Conservation (phyloP, 202 grass and related monocot species). For the Schoenoplectus triqueter region DNA sequence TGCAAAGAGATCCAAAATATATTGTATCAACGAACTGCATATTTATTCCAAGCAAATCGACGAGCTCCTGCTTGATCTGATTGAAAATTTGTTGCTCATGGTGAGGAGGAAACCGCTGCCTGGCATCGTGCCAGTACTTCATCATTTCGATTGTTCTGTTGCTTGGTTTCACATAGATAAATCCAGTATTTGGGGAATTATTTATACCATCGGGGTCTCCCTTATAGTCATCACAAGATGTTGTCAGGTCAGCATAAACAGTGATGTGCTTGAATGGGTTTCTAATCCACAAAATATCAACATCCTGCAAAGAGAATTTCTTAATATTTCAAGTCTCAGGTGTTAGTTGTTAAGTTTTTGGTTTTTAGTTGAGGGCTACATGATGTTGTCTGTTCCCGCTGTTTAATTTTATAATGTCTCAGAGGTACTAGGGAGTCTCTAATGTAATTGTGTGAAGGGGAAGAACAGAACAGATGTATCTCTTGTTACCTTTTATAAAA, state of each 20-base stretch:
- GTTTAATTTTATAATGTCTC: too few relatives aligned
- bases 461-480: too few relatives aligned
- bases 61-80: conserved; percentile 52
- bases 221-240: conserved; percentile 55
- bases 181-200: conserved; percentile 63
- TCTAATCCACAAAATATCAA: conserved; percentile 77
- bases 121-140: conserved; percentile 49
- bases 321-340: too few relatives aligned
- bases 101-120: conserved; percentile 35
- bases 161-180: conserved; percentile 58
- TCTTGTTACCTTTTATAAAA: too few relatives aligned
- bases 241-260: conserved; percentile 47
- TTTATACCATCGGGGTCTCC: conserved; percentile 52
- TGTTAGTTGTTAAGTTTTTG: too few relatives aligned
- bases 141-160: conserved; percentile 47
- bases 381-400: too few relatives aligned
- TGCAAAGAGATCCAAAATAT: conserved; percentile 54
- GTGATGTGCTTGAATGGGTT: conserved; percentile 65
- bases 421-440: too few relatives aligned
- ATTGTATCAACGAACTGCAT: conserved; percentile 50
- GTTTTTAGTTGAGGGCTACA: too few relatives aligned
- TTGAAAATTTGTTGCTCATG: conserved; percentile 61
- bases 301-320: conserved; percentile 38
- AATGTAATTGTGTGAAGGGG: too few relatives aligned
- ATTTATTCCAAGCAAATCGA: conserved; percentile 17